Conservation (phyloP, 192 early-diverging fungal species). For the Obelidium mucronatum region DNA sequence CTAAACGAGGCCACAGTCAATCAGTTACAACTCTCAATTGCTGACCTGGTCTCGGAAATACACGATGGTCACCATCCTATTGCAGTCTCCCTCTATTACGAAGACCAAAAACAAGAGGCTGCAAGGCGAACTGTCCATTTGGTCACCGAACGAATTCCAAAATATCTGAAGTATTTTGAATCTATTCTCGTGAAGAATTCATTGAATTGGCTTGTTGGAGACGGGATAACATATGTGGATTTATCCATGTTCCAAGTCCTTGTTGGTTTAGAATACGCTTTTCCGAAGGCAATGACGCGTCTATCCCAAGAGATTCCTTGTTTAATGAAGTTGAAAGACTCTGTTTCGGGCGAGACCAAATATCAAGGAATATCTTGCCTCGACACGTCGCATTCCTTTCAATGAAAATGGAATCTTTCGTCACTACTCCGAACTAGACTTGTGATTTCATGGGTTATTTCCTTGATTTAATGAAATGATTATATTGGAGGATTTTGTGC, state of each 20-base stretch:
- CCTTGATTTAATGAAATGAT: too few species aligned
- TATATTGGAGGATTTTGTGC: too few species aligned
- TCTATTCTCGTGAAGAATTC: neutral
- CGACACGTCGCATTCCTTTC: neutral
- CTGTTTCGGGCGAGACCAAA: neutral
- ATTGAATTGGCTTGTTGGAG: neutral
- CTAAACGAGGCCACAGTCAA: neutral
- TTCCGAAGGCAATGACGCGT: neutral
- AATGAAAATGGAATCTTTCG: conserved; percentile 5
- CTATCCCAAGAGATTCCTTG: neutral
- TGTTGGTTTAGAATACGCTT: neutral
- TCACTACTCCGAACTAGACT: neutral
- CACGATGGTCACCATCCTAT: conserved; percentile 7
- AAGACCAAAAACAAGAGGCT: neutral
- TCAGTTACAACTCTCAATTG: neutral
- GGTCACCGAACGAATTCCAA: neutral
- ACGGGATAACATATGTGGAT: neutral
- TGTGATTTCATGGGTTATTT: too few species aligned
- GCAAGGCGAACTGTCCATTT: neutral
- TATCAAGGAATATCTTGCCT: conserved; percentile 7
- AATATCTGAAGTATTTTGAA: conserved; percentile 6
- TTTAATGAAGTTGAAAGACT: conserved; percentile 2
- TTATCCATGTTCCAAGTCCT: neutral
- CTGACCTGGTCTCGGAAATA: neutral
- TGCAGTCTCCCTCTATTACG: neutral